Conservation (phyloP, 192 early-diverging fungal genomes). For the Cladochytrium replicatum region DNA sequence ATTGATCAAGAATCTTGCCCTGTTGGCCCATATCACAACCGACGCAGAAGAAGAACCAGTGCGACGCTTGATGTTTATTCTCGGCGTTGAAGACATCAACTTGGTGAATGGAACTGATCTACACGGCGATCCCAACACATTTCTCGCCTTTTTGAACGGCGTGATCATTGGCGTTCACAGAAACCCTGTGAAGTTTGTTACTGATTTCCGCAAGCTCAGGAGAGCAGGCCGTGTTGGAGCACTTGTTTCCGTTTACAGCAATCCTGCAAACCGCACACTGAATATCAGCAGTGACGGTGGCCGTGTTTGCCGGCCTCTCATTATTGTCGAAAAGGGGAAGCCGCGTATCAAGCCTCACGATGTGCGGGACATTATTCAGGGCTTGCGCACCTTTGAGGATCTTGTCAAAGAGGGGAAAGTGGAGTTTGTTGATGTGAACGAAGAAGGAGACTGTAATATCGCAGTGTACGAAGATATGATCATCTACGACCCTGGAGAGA, state of each 20-base stretch:
- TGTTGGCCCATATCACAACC: slow-evolving; percentile 98
- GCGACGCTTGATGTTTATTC: slow-evolving; percentile 61
- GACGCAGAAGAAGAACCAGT: slow-evolving; percentile 81
- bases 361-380: slow-evolving; percentile 34
- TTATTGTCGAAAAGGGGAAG: slow-evolving; percentile 78
- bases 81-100: slow-evolving; percentile 90
- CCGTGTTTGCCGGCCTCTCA: slow-evolving; percentile 91
- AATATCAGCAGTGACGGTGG: slow-evolving; percentile 91
- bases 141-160: slow-evolving; percentile 91
- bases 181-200: slow-evolving; percentile 72
- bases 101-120: slow-evolving; percentile 80
- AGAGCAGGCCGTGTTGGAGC: slow-evolving; percentile 79
- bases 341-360: slow-evolving; percentile 37
- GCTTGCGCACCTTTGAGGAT: slow-evolving; percentile 73
- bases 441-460: slow-evolving; percentile 94
- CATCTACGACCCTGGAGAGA: slow-evolving; percentile 29
- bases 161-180: slow-evolving; percentile 83
- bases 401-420: slow-evolving; percentile 81
- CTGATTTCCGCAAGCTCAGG: slow-evolving; percentile 74
- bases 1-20: slow-evolving; percentile 91
- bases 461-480: slow-evolving; percentile 83
- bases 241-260: slow-evolving; percentile 84
- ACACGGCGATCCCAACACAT: slow-evolving; percentile 58
- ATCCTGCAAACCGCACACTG: slow-evolving; percentile 70
- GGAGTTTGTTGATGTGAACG: slow-evolving; percentile 95